Evolutionary conservation across 1,284 basidiomycete genomes (phyloP).

Genomic region (Psilocybe mexicana): DNA sequence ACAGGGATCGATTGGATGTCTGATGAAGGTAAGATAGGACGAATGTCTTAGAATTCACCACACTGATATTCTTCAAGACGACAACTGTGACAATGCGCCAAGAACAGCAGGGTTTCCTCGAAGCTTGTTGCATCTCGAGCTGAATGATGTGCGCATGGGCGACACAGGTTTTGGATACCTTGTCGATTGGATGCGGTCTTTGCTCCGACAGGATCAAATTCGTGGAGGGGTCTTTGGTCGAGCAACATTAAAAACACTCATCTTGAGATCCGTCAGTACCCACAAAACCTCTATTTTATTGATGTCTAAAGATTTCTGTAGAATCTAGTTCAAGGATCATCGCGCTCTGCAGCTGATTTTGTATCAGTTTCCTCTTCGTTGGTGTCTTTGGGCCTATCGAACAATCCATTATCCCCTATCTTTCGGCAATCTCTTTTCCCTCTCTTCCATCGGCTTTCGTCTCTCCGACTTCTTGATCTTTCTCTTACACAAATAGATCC

Average conservation of each 20-base stretch:
- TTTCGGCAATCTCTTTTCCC: slow-evolving; percentile 17
- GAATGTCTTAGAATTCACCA: not conserved
- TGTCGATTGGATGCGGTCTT: slow-evolving; percentile 14
- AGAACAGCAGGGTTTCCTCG: not conserved
- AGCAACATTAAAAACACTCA: slow-evolving; percentile 1
- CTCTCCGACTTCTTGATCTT: slow-evolving; percentile 11
- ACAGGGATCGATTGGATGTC: slow-evolving; percentile 1
- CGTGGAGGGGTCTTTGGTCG: not conserved
- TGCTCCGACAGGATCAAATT: not conserved
- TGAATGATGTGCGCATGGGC: slow-evolving; percentile 15
- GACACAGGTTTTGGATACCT: slow-evolving; percentile 14
- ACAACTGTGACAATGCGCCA: not conserved
- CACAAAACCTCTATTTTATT: not conserved
- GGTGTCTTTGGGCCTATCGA: slow-evolving; percentile 12
- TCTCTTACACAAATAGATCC: slow-evolving; percentile 13
- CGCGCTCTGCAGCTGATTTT: slow-evolving; percentile 13
- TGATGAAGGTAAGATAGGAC: not conserved
- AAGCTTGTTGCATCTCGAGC: slow-evolving; percentile 3
- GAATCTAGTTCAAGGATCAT: slow-evolving; percentile 18
- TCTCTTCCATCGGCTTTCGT: slow-evolving; percentile 9
- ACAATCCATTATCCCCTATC: slow-evolving; percentile 16
- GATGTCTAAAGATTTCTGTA: not conserved
- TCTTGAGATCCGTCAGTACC: slow-evolving; percentile 11
- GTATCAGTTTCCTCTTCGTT: slow-evolving; percentile 10
- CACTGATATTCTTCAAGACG: too few species aligned